Conservation (phyloP, 257 asterid species). For the Gynochthodes officinalis region DNA sequence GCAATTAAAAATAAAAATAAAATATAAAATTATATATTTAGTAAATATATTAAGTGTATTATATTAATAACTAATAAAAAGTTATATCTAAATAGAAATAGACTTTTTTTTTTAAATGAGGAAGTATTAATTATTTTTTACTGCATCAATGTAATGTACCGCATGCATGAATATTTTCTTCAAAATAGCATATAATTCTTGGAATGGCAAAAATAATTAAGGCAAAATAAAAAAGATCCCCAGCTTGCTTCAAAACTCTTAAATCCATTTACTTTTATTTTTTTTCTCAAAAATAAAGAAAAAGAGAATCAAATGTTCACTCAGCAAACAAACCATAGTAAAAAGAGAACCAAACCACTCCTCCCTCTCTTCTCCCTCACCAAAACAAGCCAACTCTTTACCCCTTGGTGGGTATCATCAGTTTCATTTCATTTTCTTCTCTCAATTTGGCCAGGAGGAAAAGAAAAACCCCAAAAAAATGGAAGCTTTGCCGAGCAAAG, state of each 20-base stretch:
- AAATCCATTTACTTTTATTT: background rate
- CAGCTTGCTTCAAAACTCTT: constrained; percentile 9
- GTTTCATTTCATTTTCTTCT: background rate
- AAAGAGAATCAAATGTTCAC: constrained; percentile 1
- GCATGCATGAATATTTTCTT: too few relatives aligned
- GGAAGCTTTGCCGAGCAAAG: constrained; percentile 40
- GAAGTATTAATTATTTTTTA: too few relatives aligned
- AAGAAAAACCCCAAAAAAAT: constrained; percentile 19
- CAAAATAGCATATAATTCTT: too few relatives aligned
- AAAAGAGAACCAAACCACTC: constrained; percentile 16
- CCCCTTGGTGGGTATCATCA: constrained; percentile 7
- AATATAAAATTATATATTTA: too few relatives aligned
- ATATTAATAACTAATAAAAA: too few relatives aligned
- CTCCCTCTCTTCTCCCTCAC: constrained; percentile 14
- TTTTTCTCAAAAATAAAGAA: background rate
- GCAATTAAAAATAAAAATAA: too few relatives aligned
- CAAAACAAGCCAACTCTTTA: constrained; percentile 20
- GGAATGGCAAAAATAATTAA: too few relatives aligned
- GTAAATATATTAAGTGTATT: too few relatives aligned
- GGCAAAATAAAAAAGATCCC: background rate
- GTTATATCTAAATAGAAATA: too few relatives aligned
- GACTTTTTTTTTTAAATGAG: too few relatives aligned
- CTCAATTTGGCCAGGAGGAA: background rate
- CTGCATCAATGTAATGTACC: too few relatives aligned
- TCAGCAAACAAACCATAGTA: constrained; percentile 18